phyloP scores from a whole-genome alignment of 2,329 filamentous ascomycete genomes.

The Colletotrichum lindemuthianum region DNA sequence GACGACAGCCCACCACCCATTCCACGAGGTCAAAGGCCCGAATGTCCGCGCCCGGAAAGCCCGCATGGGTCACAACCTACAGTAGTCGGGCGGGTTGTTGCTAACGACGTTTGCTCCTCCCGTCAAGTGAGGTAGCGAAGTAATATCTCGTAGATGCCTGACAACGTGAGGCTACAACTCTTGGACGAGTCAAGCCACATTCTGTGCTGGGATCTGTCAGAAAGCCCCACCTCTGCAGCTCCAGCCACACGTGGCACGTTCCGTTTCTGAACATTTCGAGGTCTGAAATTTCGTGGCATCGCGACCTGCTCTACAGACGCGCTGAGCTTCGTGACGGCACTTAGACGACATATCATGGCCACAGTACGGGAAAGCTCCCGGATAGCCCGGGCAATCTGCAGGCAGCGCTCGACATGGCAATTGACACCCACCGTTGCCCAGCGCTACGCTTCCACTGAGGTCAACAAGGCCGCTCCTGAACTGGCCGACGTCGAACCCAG shows the following conservation, averaged over 20 bases:
- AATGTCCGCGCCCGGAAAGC: conserved; percentile 24
- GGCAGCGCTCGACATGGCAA: conserved; percentile 42
- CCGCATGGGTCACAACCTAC: conserved; percentile 2
- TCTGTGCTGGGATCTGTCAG: not conserved
- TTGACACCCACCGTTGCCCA: conserved; percentile 39
- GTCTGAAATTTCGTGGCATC: conserved; percentile 36
- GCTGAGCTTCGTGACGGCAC: conserved; percentile 17
- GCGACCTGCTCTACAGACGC: conserved; percentile 29
- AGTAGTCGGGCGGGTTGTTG: too few relatives aligned
- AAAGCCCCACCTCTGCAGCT: not conserved
- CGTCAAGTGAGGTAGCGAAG: conserved; percentile 11
- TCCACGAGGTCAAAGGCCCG: conserved; percentile 17
- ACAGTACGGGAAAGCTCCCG: conserved; percentile 53
- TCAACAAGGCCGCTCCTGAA: conserved; percentile 46
- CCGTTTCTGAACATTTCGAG: conserved; percentile 32
- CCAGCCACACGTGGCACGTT: conserved; percentile 34
- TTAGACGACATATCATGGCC: conserved; percentile 48
- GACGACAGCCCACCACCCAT: conserved; percentile 24
- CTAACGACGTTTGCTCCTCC: conserved; percentile 26
- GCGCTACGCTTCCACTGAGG: conserved; percentile 60
- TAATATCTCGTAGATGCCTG: not conserved
- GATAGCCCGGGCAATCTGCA: conserved; percentile 45
- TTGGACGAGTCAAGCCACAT: conserved; percentile 19
- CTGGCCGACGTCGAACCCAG: conserved; percentile 62
- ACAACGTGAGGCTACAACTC: not conserved